A percentile compares a stretch with the other conserved stretches of the same genome.
Conservation (phyloP, 768 basidiomycete genomes). For the Russula sp. region DNA sequence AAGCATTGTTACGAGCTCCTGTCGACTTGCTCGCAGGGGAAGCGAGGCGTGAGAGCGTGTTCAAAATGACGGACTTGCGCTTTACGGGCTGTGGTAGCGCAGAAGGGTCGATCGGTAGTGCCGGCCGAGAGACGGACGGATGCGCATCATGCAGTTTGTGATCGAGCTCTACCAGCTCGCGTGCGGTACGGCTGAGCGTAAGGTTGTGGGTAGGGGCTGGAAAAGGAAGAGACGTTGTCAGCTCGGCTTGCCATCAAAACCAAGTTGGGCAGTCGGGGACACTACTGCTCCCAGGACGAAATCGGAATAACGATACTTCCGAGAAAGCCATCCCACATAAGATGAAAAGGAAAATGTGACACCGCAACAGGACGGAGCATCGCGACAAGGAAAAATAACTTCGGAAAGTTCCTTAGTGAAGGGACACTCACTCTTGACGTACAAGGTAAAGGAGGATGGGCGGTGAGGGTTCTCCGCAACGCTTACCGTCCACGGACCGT, state of each 20-base stretch:
- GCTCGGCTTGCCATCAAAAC: slow-evolving; percentile 21
- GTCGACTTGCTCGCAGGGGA: slow-evolving; percentile 60
- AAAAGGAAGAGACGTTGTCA: slow-evolving; percentile 27
- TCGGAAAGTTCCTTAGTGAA: slow-evolving; percentile 4
- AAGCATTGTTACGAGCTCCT: slow-evolving; percentile 37
- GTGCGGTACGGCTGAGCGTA: slow-evolving; percentile 74
- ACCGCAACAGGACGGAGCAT: slow-evolving; percentile 8
- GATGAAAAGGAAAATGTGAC: slow-evolving; percentile 25
- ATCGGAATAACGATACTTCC: slow-evolving; percentile 11
- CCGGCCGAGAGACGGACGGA: slow-evolving; percentile 55
- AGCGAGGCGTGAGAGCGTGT: slow-evolving; percentile 79
- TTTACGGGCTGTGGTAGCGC: slow-evolving; percentile 56
- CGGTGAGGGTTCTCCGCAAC: slow-evolving; percentile 84
- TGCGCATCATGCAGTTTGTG: slow-evolving; percentile 68
- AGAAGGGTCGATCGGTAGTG: slow-evolving; percentile 57
- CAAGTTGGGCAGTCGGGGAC: slow-evolving; percentile 24
- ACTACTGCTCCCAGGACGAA: slow-evolving; percentile 26
- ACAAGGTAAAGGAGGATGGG: slow-evolving; percentile 69
- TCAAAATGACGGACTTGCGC: slow-evolving; percentile 80
- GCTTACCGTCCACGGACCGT: slow-evolving; percentile 84
- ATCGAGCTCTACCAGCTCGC: slow-evolving; percentile 80
- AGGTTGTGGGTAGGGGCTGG: slow-evolving; percentile 87
- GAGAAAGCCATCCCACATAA: slow-evolving; percentile 27
- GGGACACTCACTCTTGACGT: slow-evolving; percentile 79
- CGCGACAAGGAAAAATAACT: slow-evolving; percentile 19